Evolutionary conservation across 768 basidiomycete genomes (phyloP).

Genomic region (Candolleomyces efflorescens): DNA sequence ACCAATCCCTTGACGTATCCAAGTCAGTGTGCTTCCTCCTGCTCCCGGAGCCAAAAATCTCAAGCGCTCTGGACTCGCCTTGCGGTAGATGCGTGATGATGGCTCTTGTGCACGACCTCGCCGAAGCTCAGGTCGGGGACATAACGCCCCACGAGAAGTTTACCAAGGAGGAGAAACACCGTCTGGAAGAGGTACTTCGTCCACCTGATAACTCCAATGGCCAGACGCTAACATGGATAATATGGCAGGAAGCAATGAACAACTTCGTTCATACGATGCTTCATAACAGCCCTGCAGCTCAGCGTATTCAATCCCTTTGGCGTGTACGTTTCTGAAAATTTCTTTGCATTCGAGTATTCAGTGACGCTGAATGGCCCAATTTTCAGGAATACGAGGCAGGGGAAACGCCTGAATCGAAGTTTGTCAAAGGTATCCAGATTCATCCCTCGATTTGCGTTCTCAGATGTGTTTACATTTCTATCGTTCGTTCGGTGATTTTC

Average conservation of each 20-base stretch:
- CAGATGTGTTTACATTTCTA: neutral
- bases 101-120: conserved; percentile 90
- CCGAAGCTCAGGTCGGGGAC: conserved; percentile 96
- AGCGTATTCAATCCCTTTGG: conserved; percentile 69
- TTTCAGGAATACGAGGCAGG: conserved; percentile 81
- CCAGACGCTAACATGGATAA: neutral
- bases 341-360: neutral
- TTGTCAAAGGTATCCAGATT: conserved; percentile 69
- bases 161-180: conserved; percentile 71
- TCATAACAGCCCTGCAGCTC: conserved; percentile 65
- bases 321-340: conserved; percentile 35
- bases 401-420: conserved; percentile 66
- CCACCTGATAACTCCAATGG: neutral
- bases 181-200: conserved; percentile 53
- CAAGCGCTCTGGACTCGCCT: neutral
- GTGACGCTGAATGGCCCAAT: neutral
- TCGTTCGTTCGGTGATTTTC: neutral
- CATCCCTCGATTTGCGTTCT: neutral
- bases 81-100: conserved; percentile 78
- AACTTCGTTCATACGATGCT: conserved; percentile 89
- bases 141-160: conserved; percentile 90
- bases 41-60: neutral
- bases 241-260: conserved; percentile 70
- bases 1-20: conserved; percentile 62
- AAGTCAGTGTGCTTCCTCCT: conserved; percentile 43